phyloP scores from a whole-genome alignment of 768 basidiomycete genomes.

The Leccinum ochraceum region DNA sequence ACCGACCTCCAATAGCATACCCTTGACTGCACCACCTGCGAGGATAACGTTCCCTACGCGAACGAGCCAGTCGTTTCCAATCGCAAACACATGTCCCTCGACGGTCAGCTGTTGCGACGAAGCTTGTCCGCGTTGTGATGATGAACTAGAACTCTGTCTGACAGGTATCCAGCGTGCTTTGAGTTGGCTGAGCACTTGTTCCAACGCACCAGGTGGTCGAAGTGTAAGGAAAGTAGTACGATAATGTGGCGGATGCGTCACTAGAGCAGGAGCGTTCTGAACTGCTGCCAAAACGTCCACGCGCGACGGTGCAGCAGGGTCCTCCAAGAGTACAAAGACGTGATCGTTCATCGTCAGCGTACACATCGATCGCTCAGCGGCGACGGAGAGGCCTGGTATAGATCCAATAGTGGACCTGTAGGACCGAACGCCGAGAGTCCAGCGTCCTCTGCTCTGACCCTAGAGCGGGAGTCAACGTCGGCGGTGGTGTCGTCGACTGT shows the following conservation, averaged over 20 bases:
- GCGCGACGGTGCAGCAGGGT: slow-evolving; percentile 68
- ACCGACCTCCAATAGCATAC: slow-evolving; percentile 81
- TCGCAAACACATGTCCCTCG: slow-evolving; percentile 72
- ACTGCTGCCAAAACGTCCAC: slow-evolving; percentile 48
- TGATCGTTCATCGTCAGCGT: slow-evolving; percentile 79
- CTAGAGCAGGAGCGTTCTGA: slow-evolving; percentile 39
- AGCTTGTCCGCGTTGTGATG: slow-evolving; percentile 47
- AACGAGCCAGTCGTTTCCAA: slow-evolving; percentile 82
- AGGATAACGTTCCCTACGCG: slow-evolving; percentile 77
- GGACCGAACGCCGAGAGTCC: slow-evolving; percentile 70
- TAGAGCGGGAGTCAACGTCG: slow-evolving; percentile 32
- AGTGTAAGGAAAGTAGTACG: slow-evolving; percentile 78
- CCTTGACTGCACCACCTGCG: slow-evolving; percentile 72
- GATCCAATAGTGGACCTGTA: slow-evolving; percentile 73
- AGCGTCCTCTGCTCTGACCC: slow-evolving; percentile 63
- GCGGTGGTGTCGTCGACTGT: slow-evolving; percentile 11
- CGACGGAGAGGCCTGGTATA: slow-evolving; percentile 49
- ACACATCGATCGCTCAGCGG: slow-evolving; percentile 69
- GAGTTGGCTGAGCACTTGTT: slow-evolving; percentile 71
- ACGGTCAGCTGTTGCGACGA: slow-evolving; percentile 66
- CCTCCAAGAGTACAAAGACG: slow-evolving; percentile 78
- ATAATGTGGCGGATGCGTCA: slow-evolving; percentile 52
- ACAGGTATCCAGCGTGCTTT: slow-evolving; percentile 77
- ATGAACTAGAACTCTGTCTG: slow-evolving; percentile 45
- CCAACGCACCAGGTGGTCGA: slow-evolving; percentile 70